Conservation (phyloP, 768 basidiomycete genomes). For the Coprinopsis cinerea region DNA sequence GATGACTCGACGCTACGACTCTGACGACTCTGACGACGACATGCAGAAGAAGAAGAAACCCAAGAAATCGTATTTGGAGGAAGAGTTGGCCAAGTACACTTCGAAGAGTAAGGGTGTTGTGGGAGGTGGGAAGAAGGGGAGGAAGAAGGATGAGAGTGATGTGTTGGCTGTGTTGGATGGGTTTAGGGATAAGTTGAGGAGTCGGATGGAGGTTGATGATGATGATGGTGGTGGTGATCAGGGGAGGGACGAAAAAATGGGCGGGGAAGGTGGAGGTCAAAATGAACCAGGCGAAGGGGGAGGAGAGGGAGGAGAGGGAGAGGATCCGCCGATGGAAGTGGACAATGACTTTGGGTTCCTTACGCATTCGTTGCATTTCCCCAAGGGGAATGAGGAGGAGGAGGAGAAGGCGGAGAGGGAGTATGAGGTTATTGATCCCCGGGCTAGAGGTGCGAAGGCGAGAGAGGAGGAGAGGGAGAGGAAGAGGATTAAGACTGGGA, state of each 20-base stretch:
- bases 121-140: conserved; percentile 35
- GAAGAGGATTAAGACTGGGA: conserved; percentile 37
- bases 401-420: conserved; percentile 72
- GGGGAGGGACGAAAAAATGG: conserved; percentile 14
- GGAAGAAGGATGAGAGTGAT: conserved; percentile 66
- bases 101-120: conserved; percentile 50
- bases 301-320: conserved; percentile 18
- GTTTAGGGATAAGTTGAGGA: conserved; percentile 68
- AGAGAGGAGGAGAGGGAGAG: conserved; percentile 73
- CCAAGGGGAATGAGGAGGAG: conserved; percentile 76
- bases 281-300: conserved; percentile 13
- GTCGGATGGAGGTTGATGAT: conserved; percentile 26
- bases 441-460: conserved; percentile 65
- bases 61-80: conserved; percentile 69
- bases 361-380: conserved; percentile 65
- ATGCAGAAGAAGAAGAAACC: conserved; percentile 51
- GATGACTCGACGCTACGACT: conserved; percentile 57
- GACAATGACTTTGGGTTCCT: conserved; percentile 76
- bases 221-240: conserved; percentile 13
- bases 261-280: conserved; percentile 14
- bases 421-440: conserved; percentile 86
- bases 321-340: conserved; percentile 63
- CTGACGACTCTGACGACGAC: conserved; percentile 56
- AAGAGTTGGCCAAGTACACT: conserved; percentile 83
- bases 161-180: conserved; percentile 61